phyloP scores from a whole-genome alignment of 139 green algal species.

The Volvox reticuliferus region DNA sequence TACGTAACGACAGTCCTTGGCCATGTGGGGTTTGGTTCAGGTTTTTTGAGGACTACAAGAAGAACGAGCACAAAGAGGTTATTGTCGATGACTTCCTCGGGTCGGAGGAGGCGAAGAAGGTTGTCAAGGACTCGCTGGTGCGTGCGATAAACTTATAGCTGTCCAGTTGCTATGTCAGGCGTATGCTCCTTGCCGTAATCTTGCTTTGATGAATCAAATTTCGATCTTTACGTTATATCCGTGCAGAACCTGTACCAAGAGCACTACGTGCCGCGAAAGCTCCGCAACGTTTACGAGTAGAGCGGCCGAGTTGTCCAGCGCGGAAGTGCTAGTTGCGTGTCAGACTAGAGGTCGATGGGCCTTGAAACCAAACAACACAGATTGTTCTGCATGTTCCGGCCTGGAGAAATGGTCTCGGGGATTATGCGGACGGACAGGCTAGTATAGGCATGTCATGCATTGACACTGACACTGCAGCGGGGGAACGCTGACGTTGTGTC shows the following conservation, averaged over 20 bases:
- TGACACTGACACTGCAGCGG: too few relatives aligned
- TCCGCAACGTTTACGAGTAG: slow-evolving; percentile 51
- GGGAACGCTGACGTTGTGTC: too few relatives aligned
- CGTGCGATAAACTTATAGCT: background rate
- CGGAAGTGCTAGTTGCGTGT: too few relatives aligned
- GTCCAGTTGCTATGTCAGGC: background rate
- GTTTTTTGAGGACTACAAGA: slow-evolving; percentile 98
- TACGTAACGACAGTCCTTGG: background rate
- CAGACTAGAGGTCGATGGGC: too few relatives aligned
- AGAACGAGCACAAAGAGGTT: slow-evolving; percentile 97
- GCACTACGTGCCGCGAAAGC: slow-evolving; percentile 83
- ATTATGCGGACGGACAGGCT: too few relatives aligned
- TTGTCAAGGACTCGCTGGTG: slow-evolving; percentile 83
- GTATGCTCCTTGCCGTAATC: too few relatives aligned
- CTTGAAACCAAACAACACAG: too few relatives aligned
- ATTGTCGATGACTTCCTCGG: slow-evolving; percentile 94
- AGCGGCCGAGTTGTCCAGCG: too few relatives aligned
- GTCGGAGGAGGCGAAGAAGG: slow-evolving; percentile 76
- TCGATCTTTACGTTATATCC: background rate
- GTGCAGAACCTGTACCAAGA: slow-evolving; percentile 78
- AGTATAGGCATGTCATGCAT: too few relatives aligned
- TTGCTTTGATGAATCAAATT: too few relatives aligned
- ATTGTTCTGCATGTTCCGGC: too few relatives aligned
- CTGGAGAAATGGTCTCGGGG: too few relatives aligned
- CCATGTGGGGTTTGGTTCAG: slow-evolving; percentile 47